These are phyloP conservation scores for Trametes maxima DNA, from an alignment of 768 basidiomycete genomes.

Conservation along the genomic window DNA sequence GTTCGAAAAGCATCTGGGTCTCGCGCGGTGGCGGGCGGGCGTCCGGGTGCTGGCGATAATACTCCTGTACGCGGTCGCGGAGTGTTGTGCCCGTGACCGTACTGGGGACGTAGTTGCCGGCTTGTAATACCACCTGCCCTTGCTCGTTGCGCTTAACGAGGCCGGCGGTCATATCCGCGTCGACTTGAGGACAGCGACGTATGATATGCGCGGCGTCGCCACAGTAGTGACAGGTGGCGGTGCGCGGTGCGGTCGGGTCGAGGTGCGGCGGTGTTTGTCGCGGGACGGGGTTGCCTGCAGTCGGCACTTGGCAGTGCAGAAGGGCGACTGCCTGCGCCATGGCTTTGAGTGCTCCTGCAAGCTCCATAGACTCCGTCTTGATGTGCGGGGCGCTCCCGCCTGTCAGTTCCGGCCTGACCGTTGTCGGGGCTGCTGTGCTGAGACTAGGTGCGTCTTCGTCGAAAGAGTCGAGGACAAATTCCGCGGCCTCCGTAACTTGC, in stretches of 20 bases:
- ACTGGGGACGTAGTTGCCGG: constrained; percentile 29
- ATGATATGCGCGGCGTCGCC: constrained; percentile 30
- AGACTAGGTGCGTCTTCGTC: background rate
- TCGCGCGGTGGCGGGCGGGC: background rate
- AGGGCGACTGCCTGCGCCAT: background rate
- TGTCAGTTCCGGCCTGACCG: background rate
- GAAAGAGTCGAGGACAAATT: constrained; percentile 21
- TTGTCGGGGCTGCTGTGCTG: background rate
- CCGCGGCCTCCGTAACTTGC: constrained; percentile 26
- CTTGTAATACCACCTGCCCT: constrained; percentile 29
- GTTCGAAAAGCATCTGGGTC: constrained; percentile 5
- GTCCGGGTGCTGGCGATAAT: background rate
- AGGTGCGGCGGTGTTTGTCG: background rate
- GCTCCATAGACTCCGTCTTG: background rate
- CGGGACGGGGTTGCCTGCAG: background rate
- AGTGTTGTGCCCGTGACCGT: constrained; percentile 6
- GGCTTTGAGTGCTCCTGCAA: background rate
- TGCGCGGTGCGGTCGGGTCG: background rate
- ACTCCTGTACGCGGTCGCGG: constrained; percentile 10
- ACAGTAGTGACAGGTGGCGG: constrained; percentile 23
- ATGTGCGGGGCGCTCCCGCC: background rate
- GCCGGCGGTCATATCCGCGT: constrained; percentile 12
- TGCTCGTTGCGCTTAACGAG: constrained; percentile 29
- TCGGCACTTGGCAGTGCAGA: background rate
- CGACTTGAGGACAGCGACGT: constrained; percentile 27